Evolutionary conservation across 495 filamentous ascomycete species (phyloP), one percentile per base, ranked within the genome.

Genomic region (Friedmanniomyces endolithicus): DNA sequence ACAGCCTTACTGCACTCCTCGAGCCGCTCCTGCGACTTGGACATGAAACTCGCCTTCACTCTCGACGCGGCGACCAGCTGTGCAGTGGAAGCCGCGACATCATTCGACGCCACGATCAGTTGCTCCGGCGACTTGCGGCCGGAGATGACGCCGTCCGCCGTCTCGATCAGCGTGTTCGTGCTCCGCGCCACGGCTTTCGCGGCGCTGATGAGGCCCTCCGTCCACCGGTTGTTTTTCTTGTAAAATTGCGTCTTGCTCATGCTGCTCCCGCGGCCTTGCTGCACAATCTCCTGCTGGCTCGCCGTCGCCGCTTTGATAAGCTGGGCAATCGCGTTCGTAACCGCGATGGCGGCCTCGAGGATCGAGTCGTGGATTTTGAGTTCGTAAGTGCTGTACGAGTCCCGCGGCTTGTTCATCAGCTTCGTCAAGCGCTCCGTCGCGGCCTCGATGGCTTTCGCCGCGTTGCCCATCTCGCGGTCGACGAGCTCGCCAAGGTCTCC

Each of bases 181-280:
- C 86, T 90, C 2, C 74, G 67, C 12, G 92, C 92, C 7, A 98
- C 94, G 1, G 92, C 92, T 72, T 97, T 97, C 48, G 92, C 92
- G 4, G 92, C 92, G 33, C 87, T 94, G 67, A 98, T 95, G 44
- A 98, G 78, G 46, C 92, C 92, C 66, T 98, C 94, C 0, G 92
- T 97, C 92, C 92, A 98, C 39, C 92, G 82, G 62, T 87, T 87
- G 76, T 96, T 94, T 74, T 95, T 95, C 78, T 98, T 98, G 82
- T 98, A 98, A 75, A 97, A 98, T 34, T 88, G 87, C n/a, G 90
- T 90, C 23, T 81, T 78, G 37, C 88, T 92, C 35, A 87, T 86
- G 52, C 81, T 85, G 1, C 29, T 25, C 51, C 92, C 92, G 12
- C 87, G 83, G 16, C 92, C 92, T 65, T 95, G 87, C 43, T 88